phyloP scores from a whole-genome alignment of 495 filamentous ascomycete species.

The Xylaria telfairii region DNA sequence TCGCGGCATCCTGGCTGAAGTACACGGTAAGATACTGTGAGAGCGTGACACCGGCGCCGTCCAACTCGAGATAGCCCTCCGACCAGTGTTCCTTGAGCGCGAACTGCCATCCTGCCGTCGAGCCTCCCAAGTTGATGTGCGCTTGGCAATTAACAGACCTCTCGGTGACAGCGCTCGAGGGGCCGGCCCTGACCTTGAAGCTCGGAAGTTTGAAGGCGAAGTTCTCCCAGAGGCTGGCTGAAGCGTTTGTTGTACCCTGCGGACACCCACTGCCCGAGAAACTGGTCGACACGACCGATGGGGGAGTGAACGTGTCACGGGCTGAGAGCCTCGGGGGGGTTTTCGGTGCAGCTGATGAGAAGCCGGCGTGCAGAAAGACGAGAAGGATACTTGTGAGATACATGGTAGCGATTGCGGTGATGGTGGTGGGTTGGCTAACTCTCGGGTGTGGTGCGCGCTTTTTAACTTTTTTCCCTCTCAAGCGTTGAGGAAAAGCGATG shows the following conservation, averaged over 20 bases:
- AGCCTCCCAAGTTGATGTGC: background rate
- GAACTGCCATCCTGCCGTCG: constrained; percentile 16
- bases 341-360: constrained; percentile 4
- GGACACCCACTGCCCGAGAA: constrained; percentile 21
- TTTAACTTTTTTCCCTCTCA: background rate
- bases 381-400: background rate
- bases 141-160: constrained; percentile 13
- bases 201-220: constrained; percentile 3
- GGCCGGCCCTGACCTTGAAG: constrained; percentile 8
- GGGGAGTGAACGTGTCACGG: background rate
- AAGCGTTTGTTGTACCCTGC: constrained; percentile 6
- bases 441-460: background rate
- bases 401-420: background rate
- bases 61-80: background rate
- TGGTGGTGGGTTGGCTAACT: background rate
- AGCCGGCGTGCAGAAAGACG: background rate
- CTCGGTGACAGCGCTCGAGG: background rate
- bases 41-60: constrained; percentile 10
- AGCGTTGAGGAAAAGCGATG: too few relatives aligned
- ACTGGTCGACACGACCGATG: background rate
- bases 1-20: constrained; percentile 14
- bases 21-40: constrained; percentile 15
- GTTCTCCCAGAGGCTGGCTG: background rate
- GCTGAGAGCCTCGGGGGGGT: background rate
- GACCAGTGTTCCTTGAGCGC: constrained; percentile 20